Conservation (phyloP, 129 eudicot species). For the Sambucus nigra region DNA sequence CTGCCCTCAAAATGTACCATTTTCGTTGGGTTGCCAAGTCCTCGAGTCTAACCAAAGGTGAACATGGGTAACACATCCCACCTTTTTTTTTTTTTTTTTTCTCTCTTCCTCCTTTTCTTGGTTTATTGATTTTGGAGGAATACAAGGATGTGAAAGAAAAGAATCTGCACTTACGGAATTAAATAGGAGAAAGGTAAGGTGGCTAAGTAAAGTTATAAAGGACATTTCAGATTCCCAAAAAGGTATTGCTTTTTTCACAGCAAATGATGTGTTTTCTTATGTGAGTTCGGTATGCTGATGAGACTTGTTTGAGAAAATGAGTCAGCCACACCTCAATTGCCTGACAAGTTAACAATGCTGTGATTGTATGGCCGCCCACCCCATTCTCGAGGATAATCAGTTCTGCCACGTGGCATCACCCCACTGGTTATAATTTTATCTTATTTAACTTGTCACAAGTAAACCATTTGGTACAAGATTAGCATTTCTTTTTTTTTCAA, state of each 20-base stretch:
- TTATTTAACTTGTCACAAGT: no score
- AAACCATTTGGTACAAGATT: no score
- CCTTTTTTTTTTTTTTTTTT: background rate
- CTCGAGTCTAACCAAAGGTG: slow-evolving; percentile 21
- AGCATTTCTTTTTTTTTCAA: background rate
- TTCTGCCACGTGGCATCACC: background rate
- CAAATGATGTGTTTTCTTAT: slow-evolving; percentile 15
- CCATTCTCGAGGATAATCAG: slow-evolving; percentile 1
- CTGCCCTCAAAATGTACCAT: slow-evolving; percentile 17
- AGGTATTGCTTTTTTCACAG: slow-evolving; percentile 40
- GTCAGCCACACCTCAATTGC: slow-evolving; percentile 29
- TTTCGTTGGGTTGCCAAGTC: slow-evolving; percentile 15
- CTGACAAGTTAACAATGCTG: slow-evolving; percentile 18
- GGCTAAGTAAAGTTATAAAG: slow-evolving; percentile 37
- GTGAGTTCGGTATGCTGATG: slow-evolving; percentile 20
- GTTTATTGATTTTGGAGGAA: slow-evolving; percentile 7
- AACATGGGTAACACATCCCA: slow-evolving; percentile 44
- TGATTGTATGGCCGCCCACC: slow-evolving; percentile 17
- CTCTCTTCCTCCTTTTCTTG: background rate
- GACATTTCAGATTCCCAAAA: slow-evolving; percentile 32
- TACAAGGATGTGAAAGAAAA: slow-evolving; percentile 15
- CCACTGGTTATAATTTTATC: no score
- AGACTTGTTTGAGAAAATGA: slow-evolving; percentile 20
- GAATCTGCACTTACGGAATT: slow-evolving; percentile 21
- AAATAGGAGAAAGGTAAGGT: slow-evolving; percentile 29